Base-by-base conservation (phyloP, 2,329 filamentous ascomycete genomes). In the Scedosporium minutisporum region DNA sequence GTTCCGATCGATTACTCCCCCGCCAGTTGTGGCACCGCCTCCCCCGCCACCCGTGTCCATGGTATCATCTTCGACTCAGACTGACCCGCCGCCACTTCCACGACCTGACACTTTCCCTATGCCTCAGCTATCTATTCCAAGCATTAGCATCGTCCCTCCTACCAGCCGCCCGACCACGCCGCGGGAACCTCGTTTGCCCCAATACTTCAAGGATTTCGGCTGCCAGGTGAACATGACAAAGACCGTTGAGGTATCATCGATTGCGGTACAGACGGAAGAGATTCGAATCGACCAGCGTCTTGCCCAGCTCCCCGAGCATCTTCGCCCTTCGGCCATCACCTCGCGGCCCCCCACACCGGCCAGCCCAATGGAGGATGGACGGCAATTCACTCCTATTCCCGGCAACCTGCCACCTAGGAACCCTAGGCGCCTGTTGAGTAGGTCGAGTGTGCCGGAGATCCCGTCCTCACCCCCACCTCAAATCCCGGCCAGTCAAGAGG, bases 81-180 rank as follows among this genome's bases (percentile, higher is more conserved):
- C 88, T 0, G 80, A 72, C n/a, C 66, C 73, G n/a, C 64, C 71
- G 1, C 69, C 74, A 3, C 68, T 73, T 7, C 65, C 62, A 14
- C 46, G 61, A 21, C 38, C 63, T 23, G 60, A 62, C 16, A 62
- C 67, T 59, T 74, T 66, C 58, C 70, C 67, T 65, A 75, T 73
- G 9, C 74, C 75, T 63, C 76, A 78, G 66, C 74, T 85, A 64
- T 70, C 80, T 4, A 89, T 97, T 65, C 93, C 93, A 0, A 90
- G 87, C 68, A 99, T 99, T 71, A 89, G 91, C 63, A 91, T 99
- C 60, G 90, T 96, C 68, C 95, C 95, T 38, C 93, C 95, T 0
- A 86, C 82, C 3, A 96, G 91, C 62, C 85, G 89, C 58, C 92
- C 93, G n/a, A 80, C 87, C 4, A 92, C 91, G 2, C 91, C 91